Base-by-base conservation (phyloP, 164 flowering plant species). In the Brasenia schreberi region DNA sequence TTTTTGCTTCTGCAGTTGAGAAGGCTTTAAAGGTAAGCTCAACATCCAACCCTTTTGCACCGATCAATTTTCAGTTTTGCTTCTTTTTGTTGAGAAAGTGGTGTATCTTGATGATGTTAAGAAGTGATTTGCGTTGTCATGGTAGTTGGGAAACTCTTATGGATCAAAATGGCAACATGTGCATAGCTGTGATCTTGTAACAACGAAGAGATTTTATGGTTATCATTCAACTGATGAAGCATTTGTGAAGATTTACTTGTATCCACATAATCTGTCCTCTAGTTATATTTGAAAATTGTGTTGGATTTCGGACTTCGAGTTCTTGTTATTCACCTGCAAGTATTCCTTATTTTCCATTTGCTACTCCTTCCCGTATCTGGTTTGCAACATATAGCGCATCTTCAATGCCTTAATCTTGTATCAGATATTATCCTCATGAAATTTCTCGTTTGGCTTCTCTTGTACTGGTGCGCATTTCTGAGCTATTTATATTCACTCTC, bases 401-500 rank as follows among this genome's bases (percentile, higher is more conserved):
- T 66, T 58, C 68, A 65, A 56, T 19, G n/a, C 87, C 89, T 91
- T 91, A 80, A 94, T 83, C 17, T 64, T 44, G 64, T 66, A 18
- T 65, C 64, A 95, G 99, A 74, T 95, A 92, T 77, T 68, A 92
- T 79, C 97, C 99, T 19, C 96, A 92, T 66, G 99, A 95, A 83
- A 85, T 92, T 66, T 75, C 90, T 61, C 96, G 97, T 59, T 94
- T 93, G 70, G 93, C 97, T 60, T 77, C 74, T 70, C 84, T 88
- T 70, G 85, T 95, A 66, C 73, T 92, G 96, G 99, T 92, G 83
- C 17, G 5, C 49, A 9, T 49, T 49, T 49, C 56, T 49, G 56
- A 60, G 19, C 62, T 5, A 7, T 18, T 60, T n/a, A 49, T 49
- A 9, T 49, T 49, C 16, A 60, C 7, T 60, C 62, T 19, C 18